Base-by-base conservation (phyloP, 805 yeast species). In the Kazachstania africana region DNA sequence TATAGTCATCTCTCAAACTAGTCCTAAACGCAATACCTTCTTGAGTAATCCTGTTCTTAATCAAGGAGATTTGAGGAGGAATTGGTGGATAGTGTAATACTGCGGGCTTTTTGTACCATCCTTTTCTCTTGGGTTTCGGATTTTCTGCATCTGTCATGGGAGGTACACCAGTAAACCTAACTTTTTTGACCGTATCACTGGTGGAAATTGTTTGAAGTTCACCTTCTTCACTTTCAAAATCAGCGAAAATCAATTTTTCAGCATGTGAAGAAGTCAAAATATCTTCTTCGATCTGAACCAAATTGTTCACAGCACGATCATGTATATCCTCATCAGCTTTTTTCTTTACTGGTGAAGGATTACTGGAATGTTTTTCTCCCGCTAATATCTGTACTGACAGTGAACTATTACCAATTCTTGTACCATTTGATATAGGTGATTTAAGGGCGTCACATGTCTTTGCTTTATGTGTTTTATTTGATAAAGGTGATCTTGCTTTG, bases 21-120 rank as follows among this genome's bases (percentile, higher is more conserved):
- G 50, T 48, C 21, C 51, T 40, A 29, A 56, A 56, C 5, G 56
- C 57, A 26, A 49, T 40, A 21, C 61, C 61, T 39, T 56, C 61
- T 33, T 49, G 53, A 8, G 47, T 44, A 21, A 44, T 31, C 26
- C 39, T 44, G 25, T 37, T 39, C 26, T 43, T 39, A 8, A 34
- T 12, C 4, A 16, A 16, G 28, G 32, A 30, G 8, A 36, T 25
- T 27, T 39, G 47, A 3, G 48, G 41, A 13, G 58, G 55, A 6
- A 48, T 44, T 20, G 59, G 52, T 1, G 58, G 55, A 29, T 55
- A 55, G 30, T 52, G 54, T 12, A 56, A 31, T 4, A 51, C 50
- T 5, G 55, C 50, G 0, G 61, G 61, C 21, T 56, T 56, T 31
- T 50, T 53, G 34, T 54, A 55, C 61, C 61, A 56, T 1, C 61